phyloP scores from a whole-genome alignment of 1,284 basidiomycete species.

The Ganoderma boninense region DNA sequence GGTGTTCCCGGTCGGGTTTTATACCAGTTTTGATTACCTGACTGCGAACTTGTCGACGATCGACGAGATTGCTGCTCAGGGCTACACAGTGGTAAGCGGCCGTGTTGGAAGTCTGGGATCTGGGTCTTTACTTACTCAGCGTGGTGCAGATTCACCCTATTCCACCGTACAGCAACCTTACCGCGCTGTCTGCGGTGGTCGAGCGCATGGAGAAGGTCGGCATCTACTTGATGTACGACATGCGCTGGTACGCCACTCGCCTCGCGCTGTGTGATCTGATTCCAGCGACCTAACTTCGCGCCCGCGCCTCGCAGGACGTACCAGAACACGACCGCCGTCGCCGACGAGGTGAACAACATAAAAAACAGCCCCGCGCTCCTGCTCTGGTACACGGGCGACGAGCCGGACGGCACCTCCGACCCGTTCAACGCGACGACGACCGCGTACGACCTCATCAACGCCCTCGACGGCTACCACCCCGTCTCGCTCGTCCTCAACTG shows the following conservation, averaged over 20 bases:
- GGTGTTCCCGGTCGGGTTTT: conserved; percentile 78
- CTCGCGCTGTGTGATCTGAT: too few species aligned
- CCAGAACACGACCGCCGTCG: conserved; percentile 66
- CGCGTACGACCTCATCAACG: conserved; percentile 71
- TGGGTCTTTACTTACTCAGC: too few species aligned
- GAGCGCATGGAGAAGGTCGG: conserved; percentile 78
- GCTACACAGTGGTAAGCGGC: conserved; percentile 46
- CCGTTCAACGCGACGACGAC: conserved; percentile 66
- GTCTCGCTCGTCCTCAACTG: conserved; percentile 81
- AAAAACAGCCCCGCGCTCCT: conserved; percentile 58
- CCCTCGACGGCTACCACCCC: conserved; percentile 78
- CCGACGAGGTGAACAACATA: conserved; percentile 70
- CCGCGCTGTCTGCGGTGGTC: conserved; percentile 62
- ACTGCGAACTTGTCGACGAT: conserved; percentile 59
- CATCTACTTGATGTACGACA: conserved; percentile 81
- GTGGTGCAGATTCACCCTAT: conserved; percentile 67
- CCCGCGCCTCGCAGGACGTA: conserved; percentile 59
- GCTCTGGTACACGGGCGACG: conserved; percentile 83
- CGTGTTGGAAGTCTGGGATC: too few species aligned
- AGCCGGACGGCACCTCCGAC: conserved; percentile 76
- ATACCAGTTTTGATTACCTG: conserved; percentile 73
- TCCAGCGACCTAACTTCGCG: background rate
- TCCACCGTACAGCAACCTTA: conserved; percentile 67
- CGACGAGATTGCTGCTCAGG: conserved; percentile 65
- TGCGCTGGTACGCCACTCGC: conserved; percentile 61